These are phyloP conservation scores for Oryza meyeriana DNA, from an alignment of 176 grass and related monocot genomes.

Conservation along the genomic window DNA sequence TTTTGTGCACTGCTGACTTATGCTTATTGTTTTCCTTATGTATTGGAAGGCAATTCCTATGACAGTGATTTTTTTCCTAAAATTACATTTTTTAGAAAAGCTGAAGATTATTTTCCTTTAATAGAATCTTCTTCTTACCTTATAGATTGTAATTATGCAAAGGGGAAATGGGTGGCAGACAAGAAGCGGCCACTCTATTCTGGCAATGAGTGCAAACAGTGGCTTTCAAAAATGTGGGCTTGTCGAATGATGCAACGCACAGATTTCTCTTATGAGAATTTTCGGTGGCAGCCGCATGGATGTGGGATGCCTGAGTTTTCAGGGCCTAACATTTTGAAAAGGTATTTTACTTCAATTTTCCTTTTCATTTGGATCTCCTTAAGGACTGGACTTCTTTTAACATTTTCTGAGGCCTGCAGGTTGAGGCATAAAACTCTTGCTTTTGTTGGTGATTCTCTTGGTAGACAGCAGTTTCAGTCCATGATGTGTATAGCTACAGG, in stretches of 20 bases:
- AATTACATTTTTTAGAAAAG: not conserved
- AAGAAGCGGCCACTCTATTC: constrained; percentile 69
- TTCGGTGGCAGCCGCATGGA: constrained; percentile 69
- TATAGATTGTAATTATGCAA: constrained; percentile 85
- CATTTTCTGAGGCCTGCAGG: constrained; percentile 40
- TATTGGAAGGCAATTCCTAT: not conserved
- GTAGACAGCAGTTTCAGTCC: constrained; percentile 97
- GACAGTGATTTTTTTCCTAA: not conserved
- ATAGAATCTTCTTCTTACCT: constrained; percentile 7
- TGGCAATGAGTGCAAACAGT: constrained; percentile 79
- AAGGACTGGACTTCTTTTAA: constrained; percentile 24
- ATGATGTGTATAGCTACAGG: constrained; percentile 88
- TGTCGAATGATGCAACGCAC: constrained; percentile 77
- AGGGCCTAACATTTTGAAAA: constrained; percentile 56
- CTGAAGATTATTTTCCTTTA: constrained; percentile 5
- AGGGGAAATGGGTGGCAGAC: constrained; percentile 90
- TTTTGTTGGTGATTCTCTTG: constrained; percentile 93
- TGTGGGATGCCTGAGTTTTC: constrained; percentile 89
- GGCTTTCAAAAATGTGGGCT: constrained; percentile 92
- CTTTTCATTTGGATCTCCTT: constrained; percentile 6
- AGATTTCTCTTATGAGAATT: constrained; percentile 76
- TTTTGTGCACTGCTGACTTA: not conserved
- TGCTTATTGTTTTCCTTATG: constrained; percentile 15
- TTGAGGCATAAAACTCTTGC: constrained; percentile 88
- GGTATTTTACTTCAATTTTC: constrained; percentile 38